Base-by-base conservation (phyloP, 129 eudicot genomes). In the Saussurea involucrata region DNA sequence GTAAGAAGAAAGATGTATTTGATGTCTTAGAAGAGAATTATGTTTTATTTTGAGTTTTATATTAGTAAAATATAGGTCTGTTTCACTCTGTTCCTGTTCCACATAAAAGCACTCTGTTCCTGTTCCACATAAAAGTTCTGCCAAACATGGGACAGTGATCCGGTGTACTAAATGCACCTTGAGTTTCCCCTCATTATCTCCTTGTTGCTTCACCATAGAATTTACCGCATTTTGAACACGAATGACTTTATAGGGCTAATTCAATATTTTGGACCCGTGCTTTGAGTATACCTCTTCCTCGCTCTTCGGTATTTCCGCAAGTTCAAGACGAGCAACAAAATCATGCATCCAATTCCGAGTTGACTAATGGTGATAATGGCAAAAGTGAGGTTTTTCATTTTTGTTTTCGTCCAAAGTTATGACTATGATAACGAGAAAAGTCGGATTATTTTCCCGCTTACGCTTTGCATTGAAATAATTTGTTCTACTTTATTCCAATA, bases 231-330 rank as follows among this genome's bases (percentile, higher is more conserved):
- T 25, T 27, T n/a, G 10, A 42, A 42, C 29, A 18, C 0, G 6
- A 24, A 44, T 58, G 24, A 60, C 70, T 25, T 70, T 36, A 57
- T 67, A 95, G 98, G 98, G 98, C 98, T 25, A 95, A 95, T 88
- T 91, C 97, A 71, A 87, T 95, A 78, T 95, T 95, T 69, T 95
- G 98, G 98, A 91, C 92, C n/a, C 97, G 98, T 75, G 98, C 98
- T 74, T 75, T 91, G 82, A 95, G 85, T 84, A 91, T 95, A 82
- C 98, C 98, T 55, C 76, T 91, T 75, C 98, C 97, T 17, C 88
- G 83, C 9, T 77, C 94, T 18, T 86, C 68, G 74, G 87, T 92
- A 70, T 89, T 89, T 76, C 97, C 92, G 12, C 82, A 68, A 60
- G 71, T 42, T 82, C 72, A 78, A 79, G 85, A 76, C 67, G 92